These are phyloP conservation scores for Dactylis glomerata DNA, from an alignment of 176 grass and related monocot genomes.

Conservation along the genomic window DNA sequence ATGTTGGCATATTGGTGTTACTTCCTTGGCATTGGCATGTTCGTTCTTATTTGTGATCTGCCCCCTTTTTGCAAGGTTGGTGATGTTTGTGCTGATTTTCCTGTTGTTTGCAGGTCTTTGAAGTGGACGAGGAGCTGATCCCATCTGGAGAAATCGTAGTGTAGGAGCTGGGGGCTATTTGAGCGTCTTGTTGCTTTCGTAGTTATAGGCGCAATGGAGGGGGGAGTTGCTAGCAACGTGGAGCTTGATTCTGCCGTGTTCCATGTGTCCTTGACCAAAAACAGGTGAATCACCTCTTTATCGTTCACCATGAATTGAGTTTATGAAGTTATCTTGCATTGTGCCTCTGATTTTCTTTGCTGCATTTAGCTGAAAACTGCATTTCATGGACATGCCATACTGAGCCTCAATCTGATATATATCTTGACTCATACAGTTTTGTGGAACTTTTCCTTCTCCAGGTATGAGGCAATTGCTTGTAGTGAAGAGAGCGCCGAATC, in stretches of 20 bases:
- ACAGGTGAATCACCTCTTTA: slow-evolving; percentile 55
- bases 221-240: slow-evolving; percentile 30
- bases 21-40: background rate
- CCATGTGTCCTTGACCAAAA: slow-evolving; percentile 47
- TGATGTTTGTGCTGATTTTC: slow-evolving; percentile 7
- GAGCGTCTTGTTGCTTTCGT: background rate
- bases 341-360: background rate
- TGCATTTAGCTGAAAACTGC: slow-evolving; percentile 1
- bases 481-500: slow-evolving; percentile 60
- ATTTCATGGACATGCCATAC: background rate
- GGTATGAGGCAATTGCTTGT: slow-evolving; percentile 73
- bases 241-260: slow-evolving; percentile 83
- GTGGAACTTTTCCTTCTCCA: slow-evolving; percentile 31
- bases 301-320: slow-evolving; percentile 1
- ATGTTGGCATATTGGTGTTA: background rate
- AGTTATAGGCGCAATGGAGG: slow-evolving; percentile 47
- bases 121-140: slow-evolving; percentile 18
- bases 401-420: background rate
- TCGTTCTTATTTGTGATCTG: background rate
- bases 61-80: slow-evolving; percentile 10
- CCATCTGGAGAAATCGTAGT: slow-evolving; percentile 4
- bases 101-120: slow-evolving; percentile 34
- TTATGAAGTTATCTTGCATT: background rate
- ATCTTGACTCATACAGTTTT: background rate
- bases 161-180: background rate